Conservation (phyloP, 2,329 filamentous ascomycete genomes). For the Fusarium sp. region DNA sequence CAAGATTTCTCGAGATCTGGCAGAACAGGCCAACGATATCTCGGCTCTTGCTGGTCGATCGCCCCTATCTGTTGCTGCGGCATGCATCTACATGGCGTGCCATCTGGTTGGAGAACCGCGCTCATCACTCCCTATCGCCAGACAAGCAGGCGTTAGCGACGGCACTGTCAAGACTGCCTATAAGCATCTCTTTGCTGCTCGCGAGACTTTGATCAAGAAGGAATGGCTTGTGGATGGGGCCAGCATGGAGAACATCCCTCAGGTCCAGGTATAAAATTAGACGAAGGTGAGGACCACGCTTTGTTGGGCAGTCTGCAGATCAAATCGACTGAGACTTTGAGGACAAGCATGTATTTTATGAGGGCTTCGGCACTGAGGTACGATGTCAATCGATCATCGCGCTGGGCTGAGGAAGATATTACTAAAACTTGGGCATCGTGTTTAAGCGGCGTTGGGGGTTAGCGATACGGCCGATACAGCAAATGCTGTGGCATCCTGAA, state of each 20-base stretch:
- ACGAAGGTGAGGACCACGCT: neutral
- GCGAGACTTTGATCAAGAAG: conserved; percentile 80
- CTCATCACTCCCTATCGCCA: conserved; percentile 87
- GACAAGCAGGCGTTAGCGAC: conserved; percentile 90
- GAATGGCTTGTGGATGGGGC: conserved; percentile 83
- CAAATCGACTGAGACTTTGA: neutral
- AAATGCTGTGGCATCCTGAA: neutral
- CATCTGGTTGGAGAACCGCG: conserved; percentile 86
- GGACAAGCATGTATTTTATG: conserved; percentile 2
- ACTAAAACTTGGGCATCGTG: neutral
- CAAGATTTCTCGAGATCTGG: conserved; percentile 84
- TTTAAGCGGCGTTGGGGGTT: neutral
- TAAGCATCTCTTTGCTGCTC: conserved; percentile 84
- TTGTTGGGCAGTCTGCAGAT: neutral
- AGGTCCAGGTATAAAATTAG: conserved; percentile 52
- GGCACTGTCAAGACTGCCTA: conserved; percentile 97
- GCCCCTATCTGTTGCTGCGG: conserved; percentile 92
- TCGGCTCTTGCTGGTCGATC: conserved; percentile 92
- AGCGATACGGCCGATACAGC: neutral
- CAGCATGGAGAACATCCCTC: conserved; percentile 79
- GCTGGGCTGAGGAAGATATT: neutral
- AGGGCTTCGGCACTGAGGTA: neutral
- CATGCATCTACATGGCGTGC: conserved; percentile 96
- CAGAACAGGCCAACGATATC: conserved; percentile 81
- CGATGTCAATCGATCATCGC: neutral